Conservation (phyloP, 2,329 filamentous ascomycete genomes). For the Curvularia sp. region DNA sequence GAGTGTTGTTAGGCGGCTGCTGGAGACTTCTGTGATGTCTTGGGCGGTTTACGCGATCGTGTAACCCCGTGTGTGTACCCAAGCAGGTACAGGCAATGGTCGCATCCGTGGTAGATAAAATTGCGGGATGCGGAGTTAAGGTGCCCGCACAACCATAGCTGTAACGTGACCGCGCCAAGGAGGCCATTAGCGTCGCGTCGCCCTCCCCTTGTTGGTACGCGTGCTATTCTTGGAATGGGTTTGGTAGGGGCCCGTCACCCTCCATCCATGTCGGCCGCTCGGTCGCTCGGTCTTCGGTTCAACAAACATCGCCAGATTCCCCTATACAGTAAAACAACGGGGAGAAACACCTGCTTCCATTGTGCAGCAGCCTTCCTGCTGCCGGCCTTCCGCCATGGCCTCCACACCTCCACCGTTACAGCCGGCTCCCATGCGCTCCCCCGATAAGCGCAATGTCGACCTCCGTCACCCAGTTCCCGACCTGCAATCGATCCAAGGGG, state of each 20-base stretch:
- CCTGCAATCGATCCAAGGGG: conserved; percentile 66
- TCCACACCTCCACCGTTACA: conserved; percentile 29
- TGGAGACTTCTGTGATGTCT: neutral
- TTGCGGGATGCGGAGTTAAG: conserved; percentile 9
- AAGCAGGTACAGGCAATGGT: neutral
- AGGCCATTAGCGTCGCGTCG: conserved; percentile 12
- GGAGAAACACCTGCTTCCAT: neutral
- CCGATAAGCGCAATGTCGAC: conserved; percentile 30
- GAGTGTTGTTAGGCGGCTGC: neutral
- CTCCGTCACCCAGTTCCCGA: conserved; percentile 67
- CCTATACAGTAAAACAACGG: conserved; percentile 15
- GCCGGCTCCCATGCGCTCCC: conserved; percentile 30
- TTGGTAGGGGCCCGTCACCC: conserved; percentile 6
- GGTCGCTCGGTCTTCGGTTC: conserved; percentile 16
- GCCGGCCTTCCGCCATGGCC: conserved; percentile 29
- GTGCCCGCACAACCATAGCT: neutral
- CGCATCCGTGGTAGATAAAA: conserved; percentile 5
- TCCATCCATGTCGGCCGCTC: conserved; percentile 18
- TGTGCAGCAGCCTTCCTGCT: conserved; percentile 12
- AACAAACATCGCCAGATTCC: conserved; percentile 24
- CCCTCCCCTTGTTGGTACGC: conserved; percentile 19
- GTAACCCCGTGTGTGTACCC: neutral
- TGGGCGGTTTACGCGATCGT: neutral
- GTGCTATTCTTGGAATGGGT: conserved; percentile 35
- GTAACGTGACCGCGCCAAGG: conserved; percentile 24